phyloP scores from a whole-genome alignment of 2,329 filamentous ascomycete genomes.

The Curvularia sp. region DNA sequence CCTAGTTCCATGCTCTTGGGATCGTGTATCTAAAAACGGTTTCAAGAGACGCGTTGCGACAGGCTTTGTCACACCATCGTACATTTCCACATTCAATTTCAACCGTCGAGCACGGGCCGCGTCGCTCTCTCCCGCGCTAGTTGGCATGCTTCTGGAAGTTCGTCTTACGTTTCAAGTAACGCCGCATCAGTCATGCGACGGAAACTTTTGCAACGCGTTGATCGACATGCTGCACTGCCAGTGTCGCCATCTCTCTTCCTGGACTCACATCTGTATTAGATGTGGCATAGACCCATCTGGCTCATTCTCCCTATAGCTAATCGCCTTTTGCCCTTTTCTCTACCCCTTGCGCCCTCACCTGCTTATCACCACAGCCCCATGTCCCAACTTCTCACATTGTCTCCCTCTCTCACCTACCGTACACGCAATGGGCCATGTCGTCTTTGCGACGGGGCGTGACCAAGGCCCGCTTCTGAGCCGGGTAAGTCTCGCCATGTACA shows the following conservation, averaged over 20 bases:
- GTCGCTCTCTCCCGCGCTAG: slow-evolving; percentile 7
- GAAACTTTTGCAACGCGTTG: slow-evolving; percentile 10
- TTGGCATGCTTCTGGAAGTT: slow-evolving; percentile 16
- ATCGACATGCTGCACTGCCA: slow-evolving; percentile 13
- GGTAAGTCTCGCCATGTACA: slow-evolving; percentile 34
- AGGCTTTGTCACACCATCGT: slow-evolving; percentile 17
- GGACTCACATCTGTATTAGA: slow-evolving; percentile 15
- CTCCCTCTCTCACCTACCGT: slow-evolving; percentile 12
- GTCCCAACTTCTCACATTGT: slow-evolving; percentile 18
- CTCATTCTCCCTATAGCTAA: slow-evolving; percentile 1
- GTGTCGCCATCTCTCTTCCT: slow-evolving; percentile 12
- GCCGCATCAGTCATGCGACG: slow-evolving; percentile 16
- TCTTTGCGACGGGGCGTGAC: slow-evolving; percentile 23
- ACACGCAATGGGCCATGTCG: slow-evolving; percentile 30
- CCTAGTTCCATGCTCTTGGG: not conserved
- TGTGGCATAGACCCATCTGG: slow-evolving; percentile 10
- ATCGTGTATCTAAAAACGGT: slow-evolving; percentile 13
- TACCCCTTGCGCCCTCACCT: slow-evolving; percentile 4
- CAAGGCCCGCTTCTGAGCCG: slow-evolving; percentile 34
- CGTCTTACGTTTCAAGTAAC: slow-evolving; percentile 16
- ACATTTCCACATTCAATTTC: slow-evolving; percentile 3
- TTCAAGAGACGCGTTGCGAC: slow-evolving; percentile 21
- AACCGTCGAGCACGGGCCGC: slow-evolving; percentile 2
- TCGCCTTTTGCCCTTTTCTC: slow-evolving; percentile 5
- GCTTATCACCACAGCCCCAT: slow-evolving; percentile 17